These are phyloP conservation scores for Madurella mycetomatis DNA, from an alignment of 2,329 filamentous ascomycete species.

Conservation along the genomic window DNA sequence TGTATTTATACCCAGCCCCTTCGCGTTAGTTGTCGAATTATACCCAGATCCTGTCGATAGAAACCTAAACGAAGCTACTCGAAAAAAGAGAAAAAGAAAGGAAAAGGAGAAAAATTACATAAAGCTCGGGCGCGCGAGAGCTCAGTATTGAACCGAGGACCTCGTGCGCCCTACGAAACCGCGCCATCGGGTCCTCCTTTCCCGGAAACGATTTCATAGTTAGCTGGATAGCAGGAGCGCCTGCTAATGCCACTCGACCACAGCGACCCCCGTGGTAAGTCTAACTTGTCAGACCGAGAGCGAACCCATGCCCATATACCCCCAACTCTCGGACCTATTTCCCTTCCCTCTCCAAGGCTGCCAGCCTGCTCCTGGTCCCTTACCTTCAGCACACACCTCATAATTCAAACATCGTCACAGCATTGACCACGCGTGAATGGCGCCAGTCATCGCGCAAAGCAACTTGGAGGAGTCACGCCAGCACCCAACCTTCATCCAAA, in stretches of 20 bases:
- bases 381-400: no score
- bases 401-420: no score
- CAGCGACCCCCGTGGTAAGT: background rate
- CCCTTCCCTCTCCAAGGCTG: background rate
- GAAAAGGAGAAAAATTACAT: background rate
- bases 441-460: no score
- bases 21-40: no score
- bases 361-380: background rate
- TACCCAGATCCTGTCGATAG: no score
- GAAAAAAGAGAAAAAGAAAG: background rate
- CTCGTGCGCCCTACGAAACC: background rate
- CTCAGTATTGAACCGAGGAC: background rate
- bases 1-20: no score
- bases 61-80: no score
- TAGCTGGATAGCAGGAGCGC: background rate
- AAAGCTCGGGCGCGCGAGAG: background rate
- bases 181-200: no score
- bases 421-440: no score
- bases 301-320: background rate
- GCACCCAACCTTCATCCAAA: no score
- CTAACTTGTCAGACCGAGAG: background rate
- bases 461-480: no score
- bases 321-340: no score
- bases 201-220: background rate
- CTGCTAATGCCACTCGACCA: background rate